Conservation (phyloP, 139 green algal genomes). For the Haematococcus lacustris region DNA sequence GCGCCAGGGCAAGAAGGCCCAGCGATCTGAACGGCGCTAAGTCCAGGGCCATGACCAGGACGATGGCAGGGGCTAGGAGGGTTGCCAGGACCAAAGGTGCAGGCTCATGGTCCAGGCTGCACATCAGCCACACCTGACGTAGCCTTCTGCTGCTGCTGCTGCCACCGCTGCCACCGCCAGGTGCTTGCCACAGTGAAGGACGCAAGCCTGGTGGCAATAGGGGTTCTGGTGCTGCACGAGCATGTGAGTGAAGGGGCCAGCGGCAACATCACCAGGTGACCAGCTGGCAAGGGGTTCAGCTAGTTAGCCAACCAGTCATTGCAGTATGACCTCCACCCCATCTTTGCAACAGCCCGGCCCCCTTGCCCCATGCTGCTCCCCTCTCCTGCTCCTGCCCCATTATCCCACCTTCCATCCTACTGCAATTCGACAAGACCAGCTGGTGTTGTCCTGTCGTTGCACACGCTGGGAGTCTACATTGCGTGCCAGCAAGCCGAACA, state of each 20-base stretch:
- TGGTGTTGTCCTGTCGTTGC: background rate
- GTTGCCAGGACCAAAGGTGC: background rate
- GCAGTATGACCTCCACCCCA: background rate
- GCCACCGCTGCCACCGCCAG: background rate
- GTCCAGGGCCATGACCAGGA: too few relatives aligned
- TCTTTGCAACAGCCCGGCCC: background rate
- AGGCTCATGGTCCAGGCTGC: background rate
- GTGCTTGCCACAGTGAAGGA: constrained; percentile 80
- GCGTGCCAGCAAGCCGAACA: background rate
- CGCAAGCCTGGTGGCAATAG: constrained; percentile 58
- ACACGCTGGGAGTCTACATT: background rate
- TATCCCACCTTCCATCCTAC: too few relatives aligned
- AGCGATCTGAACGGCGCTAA: too few relatives aligned
- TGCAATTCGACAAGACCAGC: too few relatives aligned
- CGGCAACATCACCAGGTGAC: background rate
- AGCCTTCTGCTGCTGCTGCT: background rate
- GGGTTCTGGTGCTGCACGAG: constrained; percentile 62
- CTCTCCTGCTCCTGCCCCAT: too few relatives aligned
- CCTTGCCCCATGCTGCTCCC: too few relatives aligned
- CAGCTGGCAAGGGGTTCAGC: background rate
- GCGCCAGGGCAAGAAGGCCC: too few relatives aligned
- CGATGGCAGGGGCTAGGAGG: too few relatives aligned
- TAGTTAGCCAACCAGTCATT: background rate
- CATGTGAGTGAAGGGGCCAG: constrained; percentile 2
- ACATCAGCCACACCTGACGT: background rate